Base-by-base conservation (phyloP, 768 basidiomycete species). In the Russula compacta region DNA sequence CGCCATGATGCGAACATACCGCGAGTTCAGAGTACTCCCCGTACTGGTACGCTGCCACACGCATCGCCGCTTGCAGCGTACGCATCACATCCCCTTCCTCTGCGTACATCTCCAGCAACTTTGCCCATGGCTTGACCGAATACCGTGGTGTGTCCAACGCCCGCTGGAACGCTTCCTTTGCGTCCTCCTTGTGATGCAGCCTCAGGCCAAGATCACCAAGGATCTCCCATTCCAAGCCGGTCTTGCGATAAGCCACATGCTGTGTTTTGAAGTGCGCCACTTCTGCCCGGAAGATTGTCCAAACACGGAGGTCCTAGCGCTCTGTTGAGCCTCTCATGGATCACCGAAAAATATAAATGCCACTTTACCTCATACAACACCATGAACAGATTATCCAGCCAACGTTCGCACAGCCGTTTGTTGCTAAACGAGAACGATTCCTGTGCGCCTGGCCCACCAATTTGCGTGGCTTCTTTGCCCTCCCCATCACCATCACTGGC, bases 251-350 rank as follows among this genome's bases (percentile, higher is more conserved):
- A 0, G 95, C 94, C 59, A 98, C 89, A 65, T 97, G 95, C 72
- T 98, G 95, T 3, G 93, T 95, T 71, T 97, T 98, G 82, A 97
- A 99, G 71, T 99, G 97, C 0, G 95, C 94, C 11, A 98, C 90
- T 70, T 98, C 97, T 2, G 97, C 95, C 24, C 97, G 83, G 83
- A 95, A 99, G 69, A 99, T 98, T 1, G 97, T 99, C 88, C 95
- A 98, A 4, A 99, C 90, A 15, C 97, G 85, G 42, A 99, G 78
- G 71, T 99, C 97, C 92, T 95, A 24, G n/a, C 32, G 64, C 7
- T 44, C 2, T 33, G 35, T 53, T 35, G 24, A 24, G 8, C 38
- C 43, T 19, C 4, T 7, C 43, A 40, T 19, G 29, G 19, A 38
- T 11, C 14, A 33, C 19, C 21, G 43, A 40, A n/a, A n/a, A 44